Base-by-base conservation (phyloP, 73 alveolate species). In the Blepharisma stoltei region DNA sequence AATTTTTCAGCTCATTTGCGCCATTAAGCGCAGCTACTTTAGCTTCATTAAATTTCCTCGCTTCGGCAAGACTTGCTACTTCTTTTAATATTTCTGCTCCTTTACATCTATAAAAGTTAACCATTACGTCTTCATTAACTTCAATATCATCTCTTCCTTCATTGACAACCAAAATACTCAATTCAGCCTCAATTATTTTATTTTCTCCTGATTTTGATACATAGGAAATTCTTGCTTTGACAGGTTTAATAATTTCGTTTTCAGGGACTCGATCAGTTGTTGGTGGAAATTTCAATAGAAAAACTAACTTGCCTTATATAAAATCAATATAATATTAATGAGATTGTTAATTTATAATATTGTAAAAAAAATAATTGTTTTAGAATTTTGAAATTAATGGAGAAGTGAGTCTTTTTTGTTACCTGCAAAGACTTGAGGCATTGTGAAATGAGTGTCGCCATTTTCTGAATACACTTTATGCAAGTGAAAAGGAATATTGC, bases 41-140 rank as follows among this genome's bases (percentile, higher is more conserved):
- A 52, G 66, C 66, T 52, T 52, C 23, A 52, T 52, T 20, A 14
- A 52, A 52, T 0, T 52, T 52, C 23, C 66, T 20, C 5, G n/a
- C 23, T 14, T 52, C 66, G 4, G 66, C 66, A 14, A 52, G n/a
- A 1, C n/a, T 52, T 52, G 27, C 66, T 14, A 83, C 89, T 14
- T 82, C 66, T 21, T 82, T 70, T 20, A 82, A 66, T 0, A 70
- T 45, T 21, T 76, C 71, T 6, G 77, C 78, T 14, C 67, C 73
- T 77, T 76, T 76, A 14, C 69, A 82, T 73, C 89, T 82, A 32
- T 32, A 38, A 75, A 43, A 82, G 25, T 82, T 9, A 49, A 69
- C 18, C 6, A 53, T 55, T 11, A 82, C 89, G 18, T 76, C 78
- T 21, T 32, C 66, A 76, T 82, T 76, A n/a, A 70, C 25, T 76